phyloP scores from a whole-genome alignment of 352 stramenopile species.

The Globisporangium emineosum region DNA sequence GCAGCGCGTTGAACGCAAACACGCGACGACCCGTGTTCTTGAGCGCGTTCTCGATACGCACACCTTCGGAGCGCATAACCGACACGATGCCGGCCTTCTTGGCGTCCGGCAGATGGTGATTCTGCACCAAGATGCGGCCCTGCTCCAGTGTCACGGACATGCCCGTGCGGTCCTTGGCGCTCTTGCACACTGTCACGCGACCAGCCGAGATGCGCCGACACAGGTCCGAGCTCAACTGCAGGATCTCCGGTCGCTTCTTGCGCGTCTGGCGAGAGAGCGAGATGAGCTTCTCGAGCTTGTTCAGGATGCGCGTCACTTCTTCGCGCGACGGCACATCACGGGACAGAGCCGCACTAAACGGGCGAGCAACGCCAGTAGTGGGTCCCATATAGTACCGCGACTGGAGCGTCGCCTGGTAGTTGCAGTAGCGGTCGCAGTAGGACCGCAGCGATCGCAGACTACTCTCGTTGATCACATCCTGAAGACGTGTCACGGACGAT shows the following conservation, averaged over 20 bases:
- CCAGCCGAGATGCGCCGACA: conserved; percentile 83
- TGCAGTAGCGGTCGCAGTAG: conserved; percentile 80
- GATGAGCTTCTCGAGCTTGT: conserved; percentile 71
- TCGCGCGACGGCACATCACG: conserved; percentile 36
- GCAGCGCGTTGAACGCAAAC: conserved; percentile 85
- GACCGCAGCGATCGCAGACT: conserved; percentile 61
- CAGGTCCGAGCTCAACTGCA: conserved; percentile 82
- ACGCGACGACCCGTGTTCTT: conserved; percentile 82
- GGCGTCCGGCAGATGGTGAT: conserved; percentile 61
- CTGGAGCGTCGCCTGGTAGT: conserved; percentile 51
- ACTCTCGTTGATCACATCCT: conserved; percentile 81
- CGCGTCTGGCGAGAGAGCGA: conserved; percentile 59
- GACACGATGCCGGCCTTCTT: conserved; percentile 78
- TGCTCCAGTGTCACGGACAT: conserved; percentile 98
- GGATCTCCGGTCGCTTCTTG: conserved; percentile 83
- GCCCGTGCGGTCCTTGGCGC: conserved; percentile 96
- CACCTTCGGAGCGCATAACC: conserved; percentile 81
- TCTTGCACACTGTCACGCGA: conserved; percentile 96
- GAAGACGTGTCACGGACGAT: conserved; percentile 67
- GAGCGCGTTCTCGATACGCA: conserved; percentile 82
- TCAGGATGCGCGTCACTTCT: conserved; percentile 49
- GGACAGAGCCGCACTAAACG: background rate
- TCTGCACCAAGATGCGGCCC: conserved; percentile 79
- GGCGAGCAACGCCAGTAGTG: background rate
- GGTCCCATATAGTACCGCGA: conserved; percentile 26